Evolutionary conservation across 139 green algal species (phyloP).

Genomic region (Pycnococcus provasolii): DNA sequence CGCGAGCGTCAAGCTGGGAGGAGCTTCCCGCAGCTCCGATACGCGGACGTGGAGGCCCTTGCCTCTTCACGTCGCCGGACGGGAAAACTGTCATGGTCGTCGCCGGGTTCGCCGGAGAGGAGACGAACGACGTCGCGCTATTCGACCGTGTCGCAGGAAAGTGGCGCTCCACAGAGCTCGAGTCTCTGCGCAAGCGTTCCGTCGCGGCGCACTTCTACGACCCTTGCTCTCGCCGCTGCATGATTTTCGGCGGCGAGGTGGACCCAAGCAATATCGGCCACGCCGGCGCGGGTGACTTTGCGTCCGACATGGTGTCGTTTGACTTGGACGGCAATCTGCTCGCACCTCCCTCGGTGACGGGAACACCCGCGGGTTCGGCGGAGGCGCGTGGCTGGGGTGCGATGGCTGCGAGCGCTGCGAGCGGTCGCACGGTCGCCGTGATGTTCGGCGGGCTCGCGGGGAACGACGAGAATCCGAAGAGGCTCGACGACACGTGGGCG

Average conservation of each 20-base stretch:
- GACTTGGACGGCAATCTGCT: background rate
- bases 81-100: slow-evolving; percentile 30
- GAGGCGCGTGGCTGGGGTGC: background rate
- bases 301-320: slow-evolving; percentile 10
- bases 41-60: slow-evolving; percentile 27
- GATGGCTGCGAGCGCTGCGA: background rate
- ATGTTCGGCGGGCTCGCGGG: background rate
- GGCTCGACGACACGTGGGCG: background rate
- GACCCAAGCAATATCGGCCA: slow-evolving; percentile 42
- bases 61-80: slow-evolving; percentile 1
- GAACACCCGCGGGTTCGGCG: background rate
- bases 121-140: slow-evolving; percentile 18
- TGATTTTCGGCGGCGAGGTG: slow-evolving; percentile 45
- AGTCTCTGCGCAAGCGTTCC: background rate
- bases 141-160: background rate
- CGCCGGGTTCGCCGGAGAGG: slow-evolving; percentile 36
- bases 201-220: background rate
- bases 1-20: slow-evolving; percentile 25
- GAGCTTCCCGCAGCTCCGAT: slow-evolving; percentile 28
- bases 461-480: background rate
- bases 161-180: background rate
- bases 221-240: background rate
- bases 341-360: no score
- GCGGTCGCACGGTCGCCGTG: background rate
- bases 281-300: slow-evolving; percentile 40